Evolutionary conservation across 805 yeast genomes (phyloP).

Genomic region (fission yeast (Schizosaccharomyces pombe)): DNA sequence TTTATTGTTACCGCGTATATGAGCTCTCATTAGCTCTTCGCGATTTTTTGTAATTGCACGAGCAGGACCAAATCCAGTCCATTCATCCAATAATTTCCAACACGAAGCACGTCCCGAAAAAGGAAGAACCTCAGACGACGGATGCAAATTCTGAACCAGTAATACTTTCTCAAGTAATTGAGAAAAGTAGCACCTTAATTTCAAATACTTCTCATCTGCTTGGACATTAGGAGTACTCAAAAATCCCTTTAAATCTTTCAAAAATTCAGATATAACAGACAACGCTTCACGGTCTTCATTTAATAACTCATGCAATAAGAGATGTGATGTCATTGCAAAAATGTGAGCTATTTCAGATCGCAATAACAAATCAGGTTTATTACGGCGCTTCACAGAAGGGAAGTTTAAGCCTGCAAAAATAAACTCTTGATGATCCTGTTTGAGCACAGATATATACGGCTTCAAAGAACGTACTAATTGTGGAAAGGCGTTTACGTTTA

Average conservation of each 20-base stretch:
- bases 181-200: slow-evolving; percentile 60
- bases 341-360: slow-evolving; percentile 63
- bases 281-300: slow-evolving; percentile 48
- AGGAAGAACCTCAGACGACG: slow-evolving; percentile 36
- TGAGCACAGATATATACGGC: not conserved
- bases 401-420: not conserved
- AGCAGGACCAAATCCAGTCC: slow-evolving; percentile 80
- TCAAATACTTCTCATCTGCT: slow-evolving; percentile 44
- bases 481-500: slow-evolving; percentile 70
- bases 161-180: slow-evolving; percentile 59
- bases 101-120: slow-evolving; percentile 68
- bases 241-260: slow-evolving; percentile 39
- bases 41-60: slow-evolving; percentile 39
- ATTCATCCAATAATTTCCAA: slow-evolving; percentile 61
- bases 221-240: slow-evolving; percentile 36
- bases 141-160: slow-evolving; percentile 17
- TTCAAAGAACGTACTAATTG: slow-evolving; percentile 37
- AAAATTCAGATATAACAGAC: slow-evolving; percentile 33
- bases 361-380: slow-evolving; percentile 12
- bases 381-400: not conserved
- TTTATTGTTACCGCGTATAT: slow-evolving; percentile 18
- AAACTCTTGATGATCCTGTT: not conserved
- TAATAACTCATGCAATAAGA: slow-evolving; percentile 26
- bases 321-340: slow-evolving; percentile 43
- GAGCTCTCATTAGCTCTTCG: slow-evolving; percentile 31